Evolutionary conservation across 2,329 filamentous ascomycete species (phyloP).

Genomic region (Aspergillus tubingensis): DNA sequence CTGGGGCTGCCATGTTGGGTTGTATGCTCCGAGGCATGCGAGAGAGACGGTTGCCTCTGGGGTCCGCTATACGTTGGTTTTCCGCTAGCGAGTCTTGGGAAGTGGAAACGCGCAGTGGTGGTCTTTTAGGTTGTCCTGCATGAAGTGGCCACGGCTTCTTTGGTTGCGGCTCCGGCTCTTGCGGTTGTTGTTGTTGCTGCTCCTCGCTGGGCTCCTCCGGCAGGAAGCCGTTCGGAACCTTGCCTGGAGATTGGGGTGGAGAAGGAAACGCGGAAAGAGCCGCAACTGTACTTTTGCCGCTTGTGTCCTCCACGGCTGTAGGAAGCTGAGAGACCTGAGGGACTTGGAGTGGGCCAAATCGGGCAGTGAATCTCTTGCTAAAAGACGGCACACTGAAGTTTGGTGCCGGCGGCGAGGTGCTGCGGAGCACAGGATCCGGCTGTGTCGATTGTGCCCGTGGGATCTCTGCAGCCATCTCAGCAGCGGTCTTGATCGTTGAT

Average conservation of each 20-base stretch:
- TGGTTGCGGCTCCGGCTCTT: constrained; percentile 18
- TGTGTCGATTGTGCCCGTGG: constrained; percentile 26
- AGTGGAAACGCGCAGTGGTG: neutral
- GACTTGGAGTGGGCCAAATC: constrained; percentile 17
- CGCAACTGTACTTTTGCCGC: constrained; percentile 16
- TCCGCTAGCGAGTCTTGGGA: constrained; percentile 5
- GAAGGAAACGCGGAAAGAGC: constrained; percentile 30
- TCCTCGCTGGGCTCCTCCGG: constrained; percentile 26
- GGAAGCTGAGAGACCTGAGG: constrained; percentile 21
- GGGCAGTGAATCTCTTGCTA: constrained; percentile 39
- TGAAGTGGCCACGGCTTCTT: constrained; percentile 10
- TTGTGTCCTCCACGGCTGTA: constrained; percentile 17
- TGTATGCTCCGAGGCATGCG: constrained; percentile 15
- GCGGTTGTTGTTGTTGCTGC: constrained; percentile 5
- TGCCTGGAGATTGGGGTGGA: constrained; percentile 36
- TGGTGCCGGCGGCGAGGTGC: constrained; percentile 39
- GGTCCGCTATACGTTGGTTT: neutral
- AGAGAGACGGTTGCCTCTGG: constrained; percentile 12
- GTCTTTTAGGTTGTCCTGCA: neutral
- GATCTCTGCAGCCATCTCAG: constrained; percentile 23
- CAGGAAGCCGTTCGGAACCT: constrained; percentile 27
- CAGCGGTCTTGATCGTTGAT: constrained; percentile 9
- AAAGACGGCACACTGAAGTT: constrained; percentile 47
- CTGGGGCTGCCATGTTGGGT: neutral
- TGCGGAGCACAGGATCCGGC: constrained; percentile 29